Base-by-base conservation (phyloP, 306 rosid species). In the Vigna reflexopilosa region DNA sequence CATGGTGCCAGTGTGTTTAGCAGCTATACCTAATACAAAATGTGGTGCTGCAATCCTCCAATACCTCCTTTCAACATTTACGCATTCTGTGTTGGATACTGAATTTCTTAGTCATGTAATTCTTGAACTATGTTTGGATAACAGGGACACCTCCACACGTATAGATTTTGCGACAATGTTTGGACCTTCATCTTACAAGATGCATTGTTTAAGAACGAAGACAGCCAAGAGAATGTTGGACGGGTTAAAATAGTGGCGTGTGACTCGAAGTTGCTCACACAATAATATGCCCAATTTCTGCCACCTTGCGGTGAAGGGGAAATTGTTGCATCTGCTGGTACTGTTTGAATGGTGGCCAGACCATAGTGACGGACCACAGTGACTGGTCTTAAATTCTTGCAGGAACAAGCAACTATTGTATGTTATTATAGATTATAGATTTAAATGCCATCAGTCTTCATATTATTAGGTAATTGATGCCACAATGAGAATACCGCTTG, bases 121-220 rank as follows among this genome's bases (percentile, higher is more conserved):
- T 64, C 26, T 48, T 57, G 54, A 55, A 3, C 45, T 64, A 47
- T 47, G 44, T 69, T 71, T 71, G 9, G 59, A 55, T 11, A 71
- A 76, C 93, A 92, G 98, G 98, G 98, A 68, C 98, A 95, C 88
- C 87, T 95, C 71, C 98, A 95, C 86, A 95, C 98, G 28, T 95
- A 95, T 79, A 88, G 98, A 80, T 95, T 95, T 84, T 92, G 98
- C 73, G 91, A 95, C 89, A 95, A 95, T 68, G 98, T 92, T 58
- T 91, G 98, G 98, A 95, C 98, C 75, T 95, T 95, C 85, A 95
- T 95, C 79, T 86, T 95, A 70, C 97, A 92, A 76, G 51, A 86
- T 80, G 98, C 98, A 12, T 0, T 3, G 71, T 88, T 92, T 19
- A 92, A 95, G 89, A 86, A 70, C 28, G 98, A 92, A 58, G 98